Evolutionary conservation across 2,329 filamentous ascomycete genomes (phyloP), one percentile per base, ranked within the genome.

Genomic region (Fusarium buharicum): DNA sequence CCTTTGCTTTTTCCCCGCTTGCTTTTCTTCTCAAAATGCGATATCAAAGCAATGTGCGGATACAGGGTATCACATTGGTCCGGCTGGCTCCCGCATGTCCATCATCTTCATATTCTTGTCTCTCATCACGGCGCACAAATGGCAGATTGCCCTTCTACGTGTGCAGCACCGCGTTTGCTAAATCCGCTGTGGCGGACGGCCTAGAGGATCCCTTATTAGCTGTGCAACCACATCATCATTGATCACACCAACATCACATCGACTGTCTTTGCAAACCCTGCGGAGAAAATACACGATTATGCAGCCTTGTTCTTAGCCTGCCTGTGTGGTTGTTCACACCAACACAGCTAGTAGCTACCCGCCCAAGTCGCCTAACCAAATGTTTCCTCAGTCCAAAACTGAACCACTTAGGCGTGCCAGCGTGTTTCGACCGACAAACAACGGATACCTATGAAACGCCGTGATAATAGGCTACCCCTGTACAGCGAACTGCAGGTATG

Each of bases 101-200:
- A 45, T 27, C 28, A 49, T 48, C 40, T 37, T 41, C 34, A 27
- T 27, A 31, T 17, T 46, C n/a, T 47, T 50, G 41, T 47, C 49
- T 52, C 50, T 47, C 43, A 45, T 53, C 53, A 56, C 48, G 46
- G 56, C 30, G 50, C 57, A 56, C 59, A 64, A 43, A 50, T 52
- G 53, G 48, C 47, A 57, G 45, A 54, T 50, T 56, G 52, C 45
- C 34, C 46, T 59, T 55, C 50, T 51, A 30, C 50, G 44, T 50
- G 53, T 56, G 48, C 50, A 61, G 44, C 46, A 43, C 49, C 39
- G 16, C 48, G 27, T 54, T 53, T 56, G 48, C 52, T 49, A 50
- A 58, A 61, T 49, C 39, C 45, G 46, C 31, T 31, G 46, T 61
- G 64, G 63, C 59, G 56, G 64, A 51, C 60, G 55, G 43, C 62